Conservation (phyloP, 768 basidiomycete genomes). For the Collybia nuda region DNA sequence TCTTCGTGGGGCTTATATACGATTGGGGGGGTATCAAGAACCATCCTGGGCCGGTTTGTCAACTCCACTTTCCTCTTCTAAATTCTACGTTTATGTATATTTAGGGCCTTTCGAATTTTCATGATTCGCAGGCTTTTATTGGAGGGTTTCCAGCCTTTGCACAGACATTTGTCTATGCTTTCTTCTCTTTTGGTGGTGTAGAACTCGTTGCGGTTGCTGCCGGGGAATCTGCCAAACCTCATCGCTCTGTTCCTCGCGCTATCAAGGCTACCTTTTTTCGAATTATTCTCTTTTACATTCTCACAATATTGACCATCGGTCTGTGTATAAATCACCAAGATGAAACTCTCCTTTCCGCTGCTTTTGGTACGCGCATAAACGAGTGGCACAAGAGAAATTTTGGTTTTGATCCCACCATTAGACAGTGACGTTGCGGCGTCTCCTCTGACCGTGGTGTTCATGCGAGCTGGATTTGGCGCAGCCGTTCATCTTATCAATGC, state of each 20-base stretch:
- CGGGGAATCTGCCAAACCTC: conserved; percentile 63
- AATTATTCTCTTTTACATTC: conserved; percentile 63
- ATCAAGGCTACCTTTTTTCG: conserved; percentile 70
- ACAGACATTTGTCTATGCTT: conserved; percentile 65
- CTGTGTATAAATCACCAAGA: conserved; percentile 63
- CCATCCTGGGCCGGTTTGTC: conserved; percentile 56
- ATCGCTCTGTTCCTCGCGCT: conserved; percentile 62
- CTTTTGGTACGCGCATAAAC: conserved; percentile 33
- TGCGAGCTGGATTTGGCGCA: conserved; percentile 60
- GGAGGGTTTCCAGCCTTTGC: conserved; percentile 54
- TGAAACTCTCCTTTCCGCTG: conserved; percentile 47
- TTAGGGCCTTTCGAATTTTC: conserved; percentile 53
- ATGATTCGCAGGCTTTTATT: conserved; percentile 49
- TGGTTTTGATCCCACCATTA: conserved; percentile 12
- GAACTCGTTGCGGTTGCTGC: conserved; percentile 76
- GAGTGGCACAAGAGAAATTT: neutral
- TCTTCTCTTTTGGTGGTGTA: conserved; percentile 69
- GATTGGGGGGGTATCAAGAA: conserved; percentile 60
- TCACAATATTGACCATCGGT: conserved; percentile 65
- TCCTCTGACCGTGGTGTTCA: conserved; percentile 63
- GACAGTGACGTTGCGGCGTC: conserved; percentile 54
- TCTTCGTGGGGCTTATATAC: conserved; percentile 60
- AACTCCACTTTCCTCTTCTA: conserved; percentile 3
- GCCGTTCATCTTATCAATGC: conserved; percentile 66
- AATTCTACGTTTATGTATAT: conserved; percentile 2